Evolutionary conservation across 1,284 basidiomycete genomes (phyloP), one percentile per base, ranked within the genome.

Genomic region (Ustilago shanxiensis): DNA sequence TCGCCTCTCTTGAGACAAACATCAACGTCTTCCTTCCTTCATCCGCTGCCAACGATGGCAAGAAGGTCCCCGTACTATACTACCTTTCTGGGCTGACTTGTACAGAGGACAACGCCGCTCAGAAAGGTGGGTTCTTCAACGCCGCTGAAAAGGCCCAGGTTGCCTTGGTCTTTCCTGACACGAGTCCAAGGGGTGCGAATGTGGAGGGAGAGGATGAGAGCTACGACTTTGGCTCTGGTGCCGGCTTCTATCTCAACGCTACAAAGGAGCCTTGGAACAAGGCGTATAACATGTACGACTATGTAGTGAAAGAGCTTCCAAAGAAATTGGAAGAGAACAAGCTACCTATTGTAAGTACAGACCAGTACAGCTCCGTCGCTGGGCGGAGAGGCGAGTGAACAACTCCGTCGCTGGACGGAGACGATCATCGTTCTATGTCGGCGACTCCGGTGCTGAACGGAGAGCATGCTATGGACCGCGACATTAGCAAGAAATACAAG

Each of bases 61-160:
- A 55, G 24, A 91, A 92, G 72, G 93, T 92, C 0, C 95, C 95
- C 0, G 88, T 87, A 1, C 88, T 99, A 9, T 90, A 93, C 80
- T 99, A 95, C 87, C 91, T 99, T 52, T 92, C 95, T 2, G 96
- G 96, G 2, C 87, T 99, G 64, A 95, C 94, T 0, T 99, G 97
- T 87, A 98, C 91, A 16, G 97, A 98, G 86, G 96, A 98, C 86
- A 98, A 94, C 68, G 96, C 91, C 5, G 82, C 82, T 6, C 83
- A 86, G 58, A 86, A 86, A 64, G 84, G 79, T 33, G 71, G 66
- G 29, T 75, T 86, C 44, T 84, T 84, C 55, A 54, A 52, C 20
- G 78, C 79, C 8, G 84, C 84, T 3, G 77, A 79, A 1, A 29
- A 71, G n/a, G 60, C 73, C 63, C 79, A 92, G 4, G 92, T 99